Conservation (phyloP, 306 rosid species). For the Erythrophleum fordii region DNA sequence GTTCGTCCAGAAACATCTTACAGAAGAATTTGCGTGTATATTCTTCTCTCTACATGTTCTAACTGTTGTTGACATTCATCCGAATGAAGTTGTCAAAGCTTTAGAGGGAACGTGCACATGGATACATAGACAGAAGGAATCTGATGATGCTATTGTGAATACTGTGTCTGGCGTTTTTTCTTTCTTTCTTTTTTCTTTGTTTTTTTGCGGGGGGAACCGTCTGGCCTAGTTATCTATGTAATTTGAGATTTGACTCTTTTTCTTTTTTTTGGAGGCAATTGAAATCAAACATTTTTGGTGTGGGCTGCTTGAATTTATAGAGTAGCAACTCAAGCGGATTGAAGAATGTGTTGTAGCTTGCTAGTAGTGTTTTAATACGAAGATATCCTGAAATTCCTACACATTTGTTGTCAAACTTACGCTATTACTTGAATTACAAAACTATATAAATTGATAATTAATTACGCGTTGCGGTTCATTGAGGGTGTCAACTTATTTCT, state of each 20-base stretch:
- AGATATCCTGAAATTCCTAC: neutral
- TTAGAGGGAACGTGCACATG: neutral
- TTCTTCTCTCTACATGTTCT: slow-evolving; percentile 32
- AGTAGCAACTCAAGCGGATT: neutral
- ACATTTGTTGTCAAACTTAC: no score
- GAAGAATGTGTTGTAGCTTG: neutral
- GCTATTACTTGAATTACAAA: no score
- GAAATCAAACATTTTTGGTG: neutral
- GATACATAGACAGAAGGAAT: neutral
- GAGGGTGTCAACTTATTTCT: neutral
- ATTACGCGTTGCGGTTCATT: neutral
- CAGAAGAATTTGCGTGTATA: slow-evolving; percentile 44
- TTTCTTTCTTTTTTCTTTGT: no score
- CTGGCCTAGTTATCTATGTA: no score
- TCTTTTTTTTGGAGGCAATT: neutral
- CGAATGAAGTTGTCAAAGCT: neutral
- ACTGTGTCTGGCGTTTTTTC: neutral
- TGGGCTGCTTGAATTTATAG: neutral
- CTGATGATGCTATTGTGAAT: neutral
- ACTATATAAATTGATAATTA: no score
- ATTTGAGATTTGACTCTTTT: neutral
- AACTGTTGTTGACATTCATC: slow-evolving; percentile 32
- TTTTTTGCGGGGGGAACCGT: no score
- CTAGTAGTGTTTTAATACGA: neutral
- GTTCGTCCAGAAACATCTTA: slow-evolving; percentile 46